These are phyloP conservation scores for Tylopilus plumbeoviolaceoides DNA, from an alignment of 768 basidiomycete genomes.

Conservation along the genomic window DNA sequence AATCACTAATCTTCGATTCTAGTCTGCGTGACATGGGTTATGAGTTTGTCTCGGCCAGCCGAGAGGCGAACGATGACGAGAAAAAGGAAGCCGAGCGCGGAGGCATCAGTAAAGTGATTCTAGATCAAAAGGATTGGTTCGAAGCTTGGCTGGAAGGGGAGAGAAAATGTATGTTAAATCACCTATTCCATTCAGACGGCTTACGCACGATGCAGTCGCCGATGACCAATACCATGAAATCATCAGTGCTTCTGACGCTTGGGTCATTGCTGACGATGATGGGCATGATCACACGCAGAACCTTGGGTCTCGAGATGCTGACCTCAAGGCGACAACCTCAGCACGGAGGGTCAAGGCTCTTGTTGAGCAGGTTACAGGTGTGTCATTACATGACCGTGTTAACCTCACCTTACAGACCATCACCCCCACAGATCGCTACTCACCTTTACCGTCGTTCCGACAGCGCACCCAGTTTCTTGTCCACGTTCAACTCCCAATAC, in stretches of 20 bases:
- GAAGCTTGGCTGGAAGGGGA: constrained; percentile 88
- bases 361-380: constrained; percentile 89
- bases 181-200: not conserved
- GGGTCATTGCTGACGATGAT: constrained; percentile 74
- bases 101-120: constrained; percentile 77
- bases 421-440: constrained; percentile 71
- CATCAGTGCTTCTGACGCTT: constrained; percentile 77
- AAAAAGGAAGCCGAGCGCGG: constrained; percentile 47
- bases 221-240: constrained; percentile 85
- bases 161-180: constrained; percentile 64
- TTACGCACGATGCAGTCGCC: constrained; percentile 52
- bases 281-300: constrained; percentile 39
- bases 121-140: constrained; percentile 87
- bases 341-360: constrained; percentile 80
- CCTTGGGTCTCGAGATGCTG: constrained; percentile 23
- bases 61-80: constrained; percentile 10
- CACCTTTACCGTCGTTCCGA: constrained; percentile 70
- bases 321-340: constrained; percentile 73
- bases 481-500: constrained; percentile 77
- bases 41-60: constrained; percentile 35
- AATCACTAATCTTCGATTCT: constrained; percentile 85
- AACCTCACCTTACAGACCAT: not conserved
- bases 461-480: constrained; percentile 85
- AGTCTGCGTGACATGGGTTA: constrained; percentile 74
- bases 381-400: constrained; percentile 11